Percentiles rank a stretch among this genome's conserved stretches.
These are phyloP conservation scores for Ophiostoma ulmi DNA, from an alignment of 2,329 filamentous ascomycete species.

Conservation along the genomic window DNA sequence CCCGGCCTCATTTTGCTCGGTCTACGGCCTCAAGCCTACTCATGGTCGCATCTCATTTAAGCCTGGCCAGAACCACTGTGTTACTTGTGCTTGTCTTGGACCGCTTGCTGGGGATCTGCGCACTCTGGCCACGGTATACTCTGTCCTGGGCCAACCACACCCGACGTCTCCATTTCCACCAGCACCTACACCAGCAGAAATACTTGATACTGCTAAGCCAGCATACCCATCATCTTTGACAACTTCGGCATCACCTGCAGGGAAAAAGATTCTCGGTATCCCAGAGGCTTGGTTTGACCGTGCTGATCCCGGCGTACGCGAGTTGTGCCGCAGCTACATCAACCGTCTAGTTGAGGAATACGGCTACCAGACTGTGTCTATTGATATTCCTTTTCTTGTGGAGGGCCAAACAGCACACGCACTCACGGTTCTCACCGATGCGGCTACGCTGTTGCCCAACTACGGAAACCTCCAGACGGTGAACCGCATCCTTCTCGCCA, in stretches of 20 bases:
- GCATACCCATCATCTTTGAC: conserved; percentile 15
- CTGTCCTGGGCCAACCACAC: conserved; percentile 60
- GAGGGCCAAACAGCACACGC: conserved; percentile 69
- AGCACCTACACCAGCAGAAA: conserved; percentile 29
- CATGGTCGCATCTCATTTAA: conserved; percentile 60
- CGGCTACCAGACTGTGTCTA: conserved; percentile 51
- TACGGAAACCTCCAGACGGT: conserved; percentile 50
- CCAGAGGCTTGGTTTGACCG: conserved; percentile 58
- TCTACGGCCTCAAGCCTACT: conserved; percentile 69
- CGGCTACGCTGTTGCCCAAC: conserved; percentile 40
- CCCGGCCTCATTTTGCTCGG: conserved; percentile 64
- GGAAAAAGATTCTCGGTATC: conserved; percentile 51
- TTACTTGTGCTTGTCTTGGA: conserved; percentile 60
- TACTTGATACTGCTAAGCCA: conserved; percentile 27
- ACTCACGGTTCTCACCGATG: conserved; percentile 66
- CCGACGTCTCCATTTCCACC: conserved; percentile 52
- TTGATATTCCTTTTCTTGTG: conserved; percentile 52
- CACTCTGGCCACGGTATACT: conserved; percentile 61
- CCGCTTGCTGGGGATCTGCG: conserved; percentile 63
- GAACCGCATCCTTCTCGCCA: conserved; percentile 61
- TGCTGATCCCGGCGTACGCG: conserved; percentile 40
- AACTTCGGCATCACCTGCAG: not conserved
- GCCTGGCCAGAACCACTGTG: conserved; percentile 54
- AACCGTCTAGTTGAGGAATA: conserved; percentile 49
- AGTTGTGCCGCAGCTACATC: conserved; percentile 41